These are phyloP conservation scores for Dentipellis fragilis DNA, from an alignment of 768 basidiomycete genomes.

Conservation along the genomic window DNA sequence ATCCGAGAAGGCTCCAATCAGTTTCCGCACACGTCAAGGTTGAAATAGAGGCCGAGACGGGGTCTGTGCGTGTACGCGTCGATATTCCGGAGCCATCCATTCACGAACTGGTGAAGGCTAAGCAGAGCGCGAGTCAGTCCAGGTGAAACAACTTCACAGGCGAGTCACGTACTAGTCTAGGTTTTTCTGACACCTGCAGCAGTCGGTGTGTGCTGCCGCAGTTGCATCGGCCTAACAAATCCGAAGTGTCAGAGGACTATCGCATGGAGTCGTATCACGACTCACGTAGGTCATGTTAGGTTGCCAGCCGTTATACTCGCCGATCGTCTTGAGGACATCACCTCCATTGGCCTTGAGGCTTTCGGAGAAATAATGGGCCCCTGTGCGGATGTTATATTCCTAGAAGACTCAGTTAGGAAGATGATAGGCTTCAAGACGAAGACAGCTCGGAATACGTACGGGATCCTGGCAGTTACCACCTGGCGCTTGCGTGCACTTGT, in stretches of 20 bases:
- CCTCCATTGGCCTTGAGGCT: slow-evolving; percentile 39
- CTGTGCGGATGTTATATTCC: slow-evolving; percentile 68
- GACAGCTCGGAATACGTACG: slow-evolving; percentile 15
- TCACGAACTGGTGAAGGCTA: slow-evolving; percentile 60
- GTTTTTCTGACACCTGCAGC: slow-evolving; percentile 75
- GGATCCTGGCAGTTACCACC: slow-evolving; percentile 31
- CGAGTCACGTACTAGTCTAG: slow-evolving; percentile 61
- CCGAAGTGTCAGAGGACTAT: neutral
- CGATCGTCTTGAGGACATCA: slow-evolving; percentile 48
- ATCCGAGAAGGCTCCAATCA: neutral
- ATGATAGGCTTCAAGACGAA: too few relatives aligned
- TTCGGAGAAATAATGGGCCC: slow-evolving; percentile 47
- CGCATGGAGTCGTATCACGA: slow-evolving; percentile 1
- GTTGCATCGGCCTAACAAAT: slow-evolving; percentile 39
- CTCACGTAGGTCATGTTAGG: slow-evolving; percentile 47
- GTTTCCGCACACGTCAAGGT: slow-evolving; percentile 34
- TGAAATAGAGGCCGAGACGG: slow-evolving; percentile 57
- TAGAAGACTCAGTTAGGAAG: slow-evolving; percentile 13
- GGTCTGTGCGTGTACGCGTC: slow-evolving; percentile 35
- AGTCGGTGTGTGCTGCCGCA: slow-evolving; percentile 38
- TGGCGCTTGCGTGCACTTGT: slow-evolving; percentile 61
- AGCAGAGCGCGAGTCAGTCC: neutral
- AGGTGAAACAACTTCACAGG: neutral
- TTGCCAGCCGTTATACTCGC: slow-evolving; percentile 71
- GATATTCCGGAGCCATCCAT: slow-evolving; percentile 60